Evolutionary conservation across 768 basidiomycete genomes (phyloP), one percentile per base, ranked within the genome.

Genomic region (Lactarius hatsudake): DNA sequence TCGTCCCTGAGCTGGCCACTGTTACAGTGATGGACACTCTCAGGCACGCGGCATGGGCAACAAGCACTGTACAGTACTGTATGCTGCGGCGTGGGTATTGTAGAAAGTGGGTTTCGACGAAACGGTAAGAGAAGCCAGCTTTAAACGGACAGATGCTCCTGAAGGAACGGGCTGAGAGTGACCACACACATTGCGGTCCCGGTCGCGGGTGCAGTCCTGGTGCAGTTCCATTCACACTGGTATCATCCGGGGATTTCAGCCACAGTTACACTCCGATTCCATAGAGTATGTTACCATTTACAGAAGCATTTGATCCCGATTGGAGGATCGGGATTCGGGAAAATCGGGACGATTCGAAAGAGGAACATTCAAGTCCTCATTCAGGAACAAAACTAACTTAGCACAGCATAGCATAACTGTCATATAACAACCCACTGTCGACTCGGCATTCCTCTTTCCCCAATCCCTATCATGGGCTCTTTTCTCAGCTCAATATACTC

Each of bases 401-500:
- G 12, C 3, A 3, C 3, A 36, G 36, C 36, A 36, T 36, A 15
- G 38, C 38, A 13, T 5, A 42, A 42, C 17, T 42, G 40, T 42
- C 40, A 42, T 42, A 42, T 17, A 18, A 18, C 40, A 18, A 18
- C 40, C 40, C 17, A 42, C 48, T 13, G 4, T 51, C 4, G 20
- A 30, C 30, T 30, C 10, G 7, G 12, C 54, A 8, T 28, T 2
- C 26, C 15, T 7, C 30, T 20, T 48, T 43, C n/a, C 13, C 5
- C 8, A 15, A 8, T 3, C 18, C 4, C 36, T 36, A 23, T 9
- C 3, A 67, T 67, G 66, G 61, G 61, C 38, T 3, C 61, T 6
- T 30, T 26, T 13, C 7, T 67, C 48, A 67, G 66, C 17, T 34
- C 30, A 38, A 48, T 67, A 15, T 28, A 12, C 15, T 34, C 38